A percentile compares a stretch with the other conserved stretches of the same genome.
Evolutionary conservation across 1,139 yeast genomes (phyloP).

Genomic region (Kodamaea sp.): DNA sequence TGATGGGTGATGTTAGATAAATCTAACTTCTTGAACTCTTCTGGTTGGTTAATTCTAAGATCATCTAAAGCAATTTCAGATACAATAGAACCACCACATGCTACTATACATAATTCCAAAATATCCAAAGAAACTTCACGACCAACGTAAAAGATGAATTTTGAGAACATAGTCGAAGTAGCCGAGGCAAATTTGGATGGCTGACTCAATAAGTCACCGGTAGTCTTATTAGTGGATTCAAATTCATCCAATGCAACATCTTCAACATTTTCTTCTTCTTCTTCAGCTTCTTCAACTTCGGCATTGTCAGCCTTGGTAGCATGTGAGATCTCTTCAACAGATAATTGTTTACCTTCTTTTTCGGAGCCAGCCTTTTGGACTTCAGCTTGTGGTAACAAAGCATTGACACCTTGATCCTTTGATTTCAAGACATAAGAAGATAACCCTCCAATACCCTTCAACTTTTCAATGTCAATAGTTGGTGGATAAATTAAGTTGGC

Average conservation of each 20-base stretch:
- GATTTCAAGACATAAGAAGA: slow-evolving; percentile 67
- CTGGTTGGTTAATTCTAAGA: slow-evolving; percentile 42
- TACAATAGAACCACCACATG: slow-evolving; percentile 83
- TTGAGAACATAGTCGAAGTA: slow-evolving; percentile 61
- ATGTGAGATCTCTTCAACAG: slow-evolving; percentile 42
- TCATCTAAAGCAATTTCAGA: slow-evolving; percentile 89
- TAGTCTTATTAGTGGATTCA: slow-evolving; percentile 53
- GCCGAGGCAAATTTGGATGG: slow-evolving; percentile 65
- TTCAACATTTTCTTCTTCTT: slow-evolving; percentile 42
- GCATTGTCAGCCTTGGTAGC: slow-evolving; percentile 51
- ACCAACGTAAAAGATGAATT: slow-evolving; percentile 80
- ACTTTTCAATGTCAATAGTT: slow-evolving; percentile 62
- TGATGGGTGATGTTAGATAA: slow-evolving; percentile 82
- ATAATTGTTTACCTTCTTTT: slow-evolving; percentile 39
- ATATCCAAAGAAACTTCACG: slow-evolving; percentile 95
- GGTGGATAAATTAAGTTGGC: slow-evolving; percentile 90
- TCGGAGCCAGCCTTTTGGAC: slow-evolving; percentile 17
- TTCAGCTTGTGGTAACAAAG: slow-evolving; percentile 39
- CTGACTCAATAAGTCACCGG: slow-evolving; percentile 77
- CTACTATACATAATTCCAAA: slow-evolving; percentile 78
- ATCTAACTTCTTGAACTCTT: slow-evolving; percentile 48
- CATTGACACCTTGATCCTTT: slow-evolving; percentile 35
- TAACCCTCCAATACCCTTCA: slow-evolving; percentile 87
- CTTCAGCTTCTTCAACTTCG: slow-evolving; percentile 38
- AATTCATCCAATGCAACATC: slow-evolving; percentile 63